Base-by-base conservation (phyloP, 192 early-diverging fungal species). In the Backusella morwellensis region DNA sequence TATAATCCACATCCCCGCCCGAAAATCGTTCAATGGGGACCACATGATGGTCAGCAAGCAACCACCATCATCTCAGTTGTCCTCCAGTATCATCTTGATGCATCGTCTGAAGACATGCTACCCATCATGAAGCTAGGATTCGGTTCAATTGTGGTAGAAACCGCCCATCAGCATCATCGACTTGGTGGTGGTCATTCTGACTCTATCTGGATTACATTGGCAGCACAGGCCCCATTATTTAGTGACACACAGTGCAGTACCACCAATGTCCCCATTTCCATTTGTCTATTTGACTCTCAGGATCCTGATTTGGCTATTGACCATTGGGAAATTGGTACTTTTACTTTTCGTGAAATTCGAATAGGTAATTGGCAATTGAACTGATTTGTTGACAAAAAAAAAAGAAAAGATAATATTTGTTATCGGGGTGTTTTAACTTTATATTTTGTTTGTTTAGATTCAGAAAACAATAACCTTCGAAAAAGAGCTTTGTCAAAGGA, bases 151-250 rank as follows among this genome's bases (percentile, higher is more conserved):
- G 36, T 38, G 2, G 68, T 70, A 23, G 68, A 70, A 70, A 70
- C 68, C n/a, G 68, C 36, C 11, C 68, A 70, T 40, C 68, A 70
- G 1, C 68, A 70, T 0, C 68, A 70, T 70, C 17, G n/a, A 0
- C n/a, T 70, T 38, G 35, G n/a, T 38, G 35, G 35, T 14, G 19
- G n/a, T 9, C 36, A 41, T 0, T 21, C 35, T n/a, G n/a, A 21
- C 21, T 70, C 68, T 1, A 38, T 70, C 35, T 70, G 68, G 68
- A 70, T 70, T 40, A 70, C 68, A 36, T 70, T 70, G n/a, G 68
- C 68, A 23, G 68, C 68, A 40, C 36, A 35, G 35, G 68, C 36
- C 15, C 68, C 68, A 40, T 36, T 38, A 21, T 70, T 70, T 21
- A 40, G 35, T 40, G 68, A 70, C 36, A 70, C 68, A 0, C 35